These are phyloP conservation scores for Tilletia indica DNA, from an alignment of 1,284 basidiomycete species.

Conservation along the genomic window DNA sequence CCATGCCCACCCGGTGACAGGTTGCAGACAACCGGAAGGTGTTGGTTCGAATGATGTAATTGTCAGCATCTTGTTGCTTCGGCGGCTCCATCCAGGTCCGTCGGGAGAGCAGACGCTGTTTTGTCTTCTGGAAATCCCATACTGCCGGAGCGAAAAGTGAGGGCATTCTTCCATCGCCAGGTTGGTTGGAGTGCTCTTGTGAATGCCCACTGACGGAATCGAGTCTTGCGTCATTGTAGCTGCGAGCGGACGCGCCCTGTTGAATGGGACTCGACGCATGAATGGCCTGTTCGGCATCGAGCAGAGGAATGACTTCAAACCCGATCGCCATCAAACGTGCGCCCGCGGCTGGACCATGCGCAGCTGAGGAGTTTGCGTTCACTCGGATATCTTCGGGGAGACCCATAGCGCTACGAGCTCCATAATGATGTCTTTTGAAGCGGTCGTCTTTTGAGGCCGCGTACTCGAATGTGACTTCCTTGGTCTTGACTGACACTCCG, in stretches of 20 bases:
- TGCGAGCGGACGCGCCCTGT: neutral
- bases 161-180: slow-evolving; percentile 18
- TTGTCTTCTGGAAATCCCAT: slow-evolving; percentile 39
- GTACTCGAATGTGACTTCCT: slow-evolving; percentile 40
- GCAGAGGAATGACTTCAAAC: slow-evolving; percentile 52
- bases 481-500: slow-evolving; percentile 42
- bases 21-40: slow-evolving; percentile 43
- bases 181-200: slow-evolving; percentile 25
- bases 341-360: slow-evolving; percentile 31
- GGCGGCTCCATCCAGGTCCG: slow-evolving; percentile 21
- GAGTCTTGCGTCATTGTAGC: slow-evolving; percentile 11
- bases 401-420: slow-evolving; percentile 37
- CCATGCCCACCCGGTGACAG: slow-evolving; percentile 27
- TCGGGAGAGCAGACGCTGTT: slow-evolving; percentile 8
- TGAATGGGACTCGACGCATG: slow-evolving; percentile 25
- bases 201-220: neutral
- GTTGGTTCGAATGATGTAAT: slow-evolving; percentile 55
- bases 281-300: slow-evolving; percentile 49
- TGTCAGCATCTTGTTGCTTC: slow-evolving; percentile 48
- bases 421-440: slow-evolving; percentile 32
- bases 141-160: slow-evolving; percentile 41
- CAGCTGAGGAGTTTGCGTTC: slow-evolving; percentile 32
- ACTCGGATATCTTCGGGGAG: slow-evolving; percentile 43
- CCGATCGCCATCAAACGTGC: slow-evolving; percentile 40
- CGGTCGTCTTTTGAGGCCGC: slow-evolving; percentile 25